Evolutionary conservation across 2,329 filamentous ascomycete species (phyloP).

Genomic region (Diplodia intermedia): DNA sequence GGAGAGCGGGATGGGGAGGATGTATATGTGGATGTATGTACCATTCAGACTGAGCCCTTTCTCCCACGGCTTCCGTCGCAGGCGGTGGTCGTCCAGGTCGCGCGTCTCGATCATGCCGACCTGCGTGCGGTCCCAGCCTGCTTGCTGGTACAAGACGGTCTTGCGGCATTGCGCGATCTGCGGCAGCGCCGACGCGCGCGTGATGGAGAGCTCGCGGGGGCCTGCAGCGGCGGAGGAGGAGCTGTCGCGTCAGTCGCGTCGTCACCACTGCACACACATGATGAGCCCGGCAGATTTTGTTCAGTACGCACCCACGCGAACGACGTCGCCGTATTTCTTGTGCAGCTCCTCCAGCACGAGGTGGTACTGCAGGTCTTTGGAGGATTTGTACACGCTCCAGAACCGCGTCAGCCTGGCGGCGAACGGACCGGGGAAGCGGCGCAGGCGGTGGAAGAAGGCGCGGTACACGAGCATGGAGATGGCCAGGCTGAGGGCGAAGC

Average conservation of each 20-base stretch:
- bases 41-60: not conserved
- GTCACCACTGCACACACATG: too few species aligned
- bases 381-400: slow-evolving; percentile 37
- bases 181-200: slow-evolving; percentile 30
- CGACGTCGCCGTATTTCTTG: slow-evolving; percentile 6
- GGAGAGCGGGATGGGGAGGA: not conserved
- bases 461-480: slow-evolving; percentile 40
- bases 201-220: slow-evolving; percentile 28
- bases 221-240: not conserved
- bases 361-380: slow-evolving; percentile 1
- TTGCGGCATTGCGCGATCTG: slow-evolving; percentile 39
- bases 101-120: not conserved
- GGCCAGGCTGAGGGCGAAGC: not conserved
- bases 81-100: slow-evolving; percentile 10
- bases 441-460: slow-evolving; percentile 44
- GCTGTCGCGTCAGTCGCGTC: not conserved
- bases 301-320: not conserved
- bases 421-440: slow-evolving; percentile 46
- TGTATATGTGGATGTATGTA: not conserved
- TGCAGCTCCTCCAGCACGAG: slow-evolving; percentile 3
- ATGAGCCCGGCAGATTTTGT: too few species aligned
- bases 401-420: slow-evolving; percentile 45
- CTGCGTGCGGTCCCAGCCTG: slow-evolving; percentile 40
- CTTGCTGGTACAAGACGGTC: slow-evolving; percentile 42
- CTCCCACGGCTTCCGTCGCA: slow-evolving; percentile 5